Base-by-base conservation (phyloP, 208 protist species). In the Novymonas esmeraldas region DNA sequence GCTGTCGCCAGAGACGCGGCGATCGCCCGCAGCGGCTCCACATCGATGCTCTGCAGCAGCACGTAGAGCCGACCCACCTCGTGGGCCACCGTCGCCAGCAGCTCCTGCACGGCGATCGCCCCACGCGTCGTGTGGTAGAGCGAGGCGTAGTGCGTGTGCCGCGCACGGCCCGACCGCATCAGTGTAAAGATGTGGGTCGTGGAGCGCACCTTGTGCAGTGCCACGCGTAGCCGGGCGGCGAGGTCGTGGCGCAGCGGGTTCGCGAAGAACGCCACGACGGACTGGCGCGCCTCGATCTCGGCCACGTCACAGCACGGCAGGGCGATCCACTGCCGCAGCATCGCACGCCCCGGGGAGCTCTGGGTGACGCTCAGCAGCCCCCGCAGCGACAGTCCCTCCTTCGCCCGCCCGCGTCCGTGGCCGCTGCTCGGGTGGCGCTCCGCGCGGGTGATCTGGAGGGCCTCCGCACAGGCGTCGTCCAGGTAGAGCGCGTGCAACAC, bases 371-470 rank as follows among this genome's bases (percentile, higher is more conserved):
- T 79, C 10, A 95, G 64, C 2, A 94, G 64, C 34, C 68, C 81
- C 38, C 89, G 78, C n/a, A 96, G 68, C 29, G 89, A 96, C 6
- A 92, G 73, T 0, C 89, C 92, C 31, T 96, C 92, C 64, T 96
- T 96, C 10, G 83, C 63, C 1, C 77, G 56, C n/a, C 89, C 83
- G 24, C 89, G 78, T 2, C 85, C 83, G 44, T 94, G 89, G 38
- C 76, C 84, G 46, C 78, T 81, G 72, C 86, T 92, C 41, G 91
- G 91, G 72, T 96, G 91, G 16, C 39, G 49, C 46, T 96, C 91
- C 18, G 73, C 76, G 10, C 91, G 86, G n/a, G 76, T 78, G 34
- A 96, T 67, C 76, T 94, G 91, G 38, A 94, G 74, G 28, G 59
- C 66, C 36, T 79, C 68, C 7, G 79, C 56, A 16, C 80, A 88